phyloP scores from a whole-genome alignment of 257 asterid genomes.

The Penstemon davidsonii region DNA sequence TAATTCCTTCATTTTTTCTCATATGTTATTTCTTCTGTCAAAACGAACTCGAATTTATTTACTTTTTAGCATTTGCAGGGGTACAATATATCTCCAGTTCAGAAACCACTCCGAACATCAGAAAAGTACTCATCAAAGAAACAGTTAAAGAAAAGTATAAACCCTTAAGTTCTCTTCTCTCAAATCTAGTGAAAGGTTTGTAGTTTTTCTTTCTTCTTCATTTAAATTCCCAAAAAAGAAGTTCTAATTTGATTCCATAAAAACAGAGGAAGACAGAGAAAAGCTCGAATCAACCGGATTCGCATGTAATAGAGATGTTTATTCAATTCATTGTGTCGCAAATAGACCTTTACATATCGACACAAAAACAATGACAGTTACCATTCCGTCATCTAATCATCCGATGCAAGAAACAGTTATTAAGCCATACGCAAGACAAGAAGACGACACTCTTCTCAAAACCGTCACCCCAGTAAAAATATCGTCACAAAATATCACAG shows the following conservation, averaged over 20 bases:
- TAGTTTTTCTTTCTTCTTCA: not conserved
- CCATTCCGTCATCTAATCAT: constrained; percentile 30
- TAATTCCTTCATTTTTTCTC: not conserved
- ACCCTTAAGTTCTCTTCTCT: constrained; percentile 30
- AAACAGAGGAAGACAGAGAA: constrained; percentile 46
- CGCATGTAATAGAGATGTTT: constrained; percentile 33
- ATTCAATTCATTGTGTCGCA: constrained; percentile 54
- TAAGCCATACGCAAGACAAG: constrained; percentile 66
- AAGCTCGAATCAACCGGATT: constrained; percentile 49
- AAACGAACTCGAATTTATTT: not conserved
- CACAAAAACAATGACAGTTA: constrained; percentile 44
- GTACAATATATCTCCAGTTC: constrained; percentile 21
- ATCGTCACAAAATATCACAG: constrained; percentile 32
- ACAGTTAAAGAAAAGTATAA: constrained; percentile 14
- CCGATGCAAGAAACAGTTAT: constrained; percentile 29
- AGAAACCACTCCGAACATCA: not conserved
- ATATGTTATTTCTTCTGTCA: not conserved
- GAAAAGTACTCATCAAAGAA: constrained; percentile 9
- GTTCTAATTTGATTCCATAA: not conserved
- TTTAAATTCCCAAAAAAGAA: not conserved
- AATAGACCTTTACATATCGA: constrained; percentile 41
- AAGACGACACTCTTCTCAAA: constrained; percentile 39
- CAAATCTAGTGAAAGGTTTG: constrained; percentile 39
- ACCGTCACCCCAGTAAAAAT: constrained; percentile 50
- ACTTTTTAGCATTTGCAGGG: constrained; percentile 29